Base-by-base conservation (phyloP, 768 basidiomycete species). In the Boletellus sp. region DNA sequence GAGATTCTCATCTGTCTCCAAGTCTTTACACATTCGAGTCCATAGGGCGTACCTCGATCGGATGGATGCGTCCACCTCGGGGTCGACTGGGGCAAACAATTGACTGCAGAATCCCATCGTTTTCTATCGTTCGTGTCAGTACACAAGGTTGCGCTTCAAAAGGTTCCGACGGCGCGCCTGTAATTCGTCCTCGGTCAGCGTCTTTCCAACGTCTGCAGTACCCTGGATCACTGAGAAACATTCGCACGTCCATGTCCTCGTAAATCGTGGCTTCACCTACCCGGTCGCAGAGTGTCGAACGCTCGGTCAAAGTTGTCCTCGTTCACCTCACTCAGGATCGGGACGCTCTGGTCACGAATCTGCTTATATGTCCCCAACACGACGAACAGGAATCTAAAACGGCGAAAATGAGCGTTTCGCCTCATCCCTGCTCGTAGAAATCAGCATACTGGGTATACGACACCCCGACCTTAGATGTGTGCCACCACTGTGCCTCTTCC, bases 331-430 rank as follows among this genome's bases (percentile, higher is more conserved):
- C 73, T 77, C 32, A 87, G 71, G 24, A 85, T 74, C 53, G 78
- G 74, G 10, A 66, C 69, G 33, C 70, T 71, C 58, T 85, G 83
- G 4, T 81, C 74, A 17, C 80, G 78, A 46, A 87, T 84, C 56
- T 85, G 84, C 64, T 84, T 85, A 64, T 85, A 85, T 54, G 83
- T 83, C 54, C 83, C 84, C n/a, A 85, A 68, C 22, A 48, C 41
- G 34, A 48, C 33, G 28, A 48, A 19, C 6, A 55, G 31, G 17
- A 55, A 55, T 16, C 51, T 55, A 2, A 28, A n/a, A 28, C 28
- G 28, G 17, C 6, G 17, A 22, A 38, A 17, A 4, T 16, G 45
- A 15, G 12, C 4, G 4, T 7, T 3, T 9, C n/a, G 11, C 33
- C 23, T 20, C 15, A 12, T 1, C 16, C 12, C 15, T 20, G 44